Base-by-base conservation (phyloP, 768 basidiomycete genomes). In the Trametes villosa region DNA sequence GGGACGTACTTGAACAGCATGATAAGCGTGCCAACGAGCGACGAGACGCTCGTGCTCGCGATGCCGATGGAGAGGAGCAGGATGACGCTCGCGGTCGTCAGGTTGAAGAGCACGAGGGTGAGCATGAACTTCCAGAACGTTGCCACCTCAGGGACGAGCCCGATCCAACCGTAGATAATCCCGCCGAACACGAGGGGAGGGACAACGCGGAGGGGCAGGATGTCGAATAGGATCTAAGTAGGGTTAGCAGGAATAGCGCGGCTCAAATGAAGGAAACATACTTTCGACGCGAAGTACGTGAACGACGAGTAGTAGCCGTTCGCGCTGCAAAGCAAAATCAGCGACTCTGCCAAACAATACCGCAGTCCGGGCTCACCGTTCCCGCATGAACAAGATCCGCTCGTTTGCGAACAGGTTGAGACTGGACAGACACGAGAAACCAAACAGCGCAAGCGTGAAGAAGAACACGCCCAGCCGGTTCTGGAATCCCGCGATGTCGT, bases 71-170 rank as follows among this genome's bases (percentile, higher is more conserved):
- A 96, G 34, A 99, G 79, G 75, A 94, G 83, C 5, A 99, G 77
- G 22, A 98, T 91, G 40, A 96, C 90, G 70, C 89, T 92, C 29
- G 96, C 94, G 1, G 97, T 96, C 1, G 96, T 92, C 67, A 99
- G 76, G 77, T 99, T 99, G 87, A 98, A 98, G 38, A 99, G 77
- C 11, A 99, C 94, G 38, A 99, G 83, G 1, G 90, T 92, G 65
- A 98, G 86, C 78, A 98, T 88, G 79, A 99, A 98, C 78, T 97
- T 98, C 97, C 97, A 98, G 80, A 98, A 98, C 9, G 84, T 86
- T 0, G 86, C 78, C 9, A 98, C 91, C 15, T 87, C 89, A 2
- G 94, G 92, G 11, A 98, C 97, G 47, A 99, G 86, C 6, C 97
- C 97, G 8, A 97, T 94, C 4, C 98, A 86, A 2, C 92, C 87